A percentile compares a stretch with the other conserved stretches of the same genome.
Conservation (phyloP, 257 asterid genomes). For the Solanum rostratum region DNA sequence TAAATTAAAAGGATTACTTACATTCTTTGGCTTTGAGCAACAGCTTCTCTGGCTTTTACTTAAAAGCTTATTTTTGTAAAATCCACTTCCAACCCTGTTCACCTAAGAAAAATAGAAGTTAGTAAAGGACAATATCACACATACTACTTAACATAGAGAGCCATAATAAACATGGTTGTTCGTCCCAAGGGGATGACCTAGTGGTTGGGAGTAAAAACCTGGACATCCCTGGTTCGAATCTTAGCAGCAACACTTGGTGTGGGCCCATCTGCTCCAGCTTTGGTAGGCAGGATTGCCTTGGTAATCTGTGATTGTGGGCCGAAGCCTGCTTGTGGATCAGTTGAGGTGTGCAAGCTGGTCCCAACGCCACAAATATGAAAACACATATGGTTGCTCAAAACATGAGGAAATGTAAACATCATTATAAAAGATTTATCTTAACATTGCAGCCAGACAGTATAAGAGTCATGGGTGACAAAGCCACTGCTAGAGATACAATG, state of each 20-base stretch:
- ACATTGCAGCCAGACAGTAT: slow-evolving; percentile 87
- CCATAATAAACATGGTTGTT: background rate
- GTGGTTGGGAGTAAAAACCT: background rate
- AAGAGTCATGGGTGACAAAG: slow-evolving; percentile 96
- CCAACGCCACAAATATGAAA: background rate
- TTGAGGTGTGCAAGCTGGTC: background rate
- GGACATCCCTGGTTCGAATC: background rate
- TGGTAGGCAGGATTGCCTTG: background rate
- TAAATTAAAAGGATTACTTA: background rate
- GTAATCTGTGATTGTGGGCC: background rate
- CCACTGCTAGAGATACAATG: slow-evolving; percentile 99
- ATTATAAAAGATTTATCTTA: background rate
- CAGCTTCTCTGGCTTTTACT: background rate
- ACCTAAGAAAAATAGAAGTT: background rate
- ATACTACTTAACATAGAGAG: background rate
- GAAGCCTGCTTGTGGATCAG: background rate
- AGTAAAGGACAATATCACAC: background rate
- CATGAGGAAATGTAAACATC: background rate
- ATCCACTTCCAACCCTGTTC: background rate
- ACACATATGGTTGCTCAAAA: background rate
- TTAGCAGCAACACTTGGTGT: background rate
- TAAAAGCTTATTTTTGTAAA: background rate
- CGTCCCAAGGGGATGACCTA: background rate
- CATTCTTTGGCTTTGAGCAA: background rate
- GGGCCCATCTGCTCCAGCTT: background rate